These are phyloP conservation scores for Boletus smithii DNA, from an alignment of 1,284 basidiomycete genomes.

Conservation along the genomic window DNA sequence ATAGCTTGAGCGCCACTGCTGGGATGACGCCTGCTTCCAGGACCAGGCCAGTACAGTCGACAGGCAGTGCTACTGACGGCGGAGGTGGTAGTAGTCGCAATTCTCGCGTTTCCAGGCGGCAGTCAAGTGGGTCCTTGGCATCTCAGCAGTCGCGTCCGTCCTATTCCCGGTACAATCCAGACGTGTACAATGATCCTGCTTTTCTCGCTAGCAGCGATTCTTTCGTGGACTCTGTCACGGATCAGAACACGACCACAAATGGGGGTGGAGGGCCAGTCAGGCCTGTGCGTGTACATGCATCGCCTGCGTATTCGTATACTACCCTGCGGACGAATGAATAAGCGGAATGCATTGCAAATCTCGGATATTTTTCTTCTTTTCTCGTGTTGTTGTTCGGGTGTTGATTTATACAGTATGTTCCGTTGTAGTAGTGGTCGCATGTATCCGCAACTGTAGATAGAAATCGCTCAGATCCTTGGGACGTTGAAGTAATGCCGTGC, in stretches of 20 bases:
- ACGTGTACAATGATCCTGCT: slow-evolving; percentile 26
- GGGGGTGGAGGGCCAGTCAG: slow-evolving; percentile 23
- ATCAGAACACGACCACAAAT: slow-evolving; percentile 26
- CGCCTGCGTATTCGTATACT: slow-evolving; percentile 25
- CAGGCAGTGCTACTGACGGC: slow-evolving; percentile 13
- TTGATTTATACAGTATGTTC: slow-evolving; percentile 16
- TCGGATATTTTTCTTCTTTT: neutral
- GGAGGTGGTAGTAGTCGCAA: slow-evolving; percentile 4
- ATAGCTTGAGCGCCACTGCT: slow-evolving; percentile 25
- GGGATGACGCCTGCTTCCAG: slow-evolving; percentile 28
- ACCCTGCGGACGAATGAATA: slow-evolving; percentile 7
- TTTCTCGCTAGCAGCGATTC: slow-evolving; percentile 27
- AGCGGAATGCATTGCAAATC: neutral
- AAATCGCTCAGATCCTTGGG: neutral
- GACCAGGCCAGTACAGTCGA: slow-evolving; percentile 10
- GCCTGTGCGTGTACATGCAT: slow-evolving; percentile 16
- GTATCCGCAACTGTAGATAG: slow-evolving; percentile 7
- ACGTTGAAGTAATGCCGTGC: no score
- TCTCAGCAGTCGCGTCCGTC: slow-evolving; percentile 22
- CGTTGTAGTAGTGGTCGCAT: slow-evolving; percentile 4
- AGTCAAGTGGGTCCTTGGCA: slow-evolving; percentile 24
- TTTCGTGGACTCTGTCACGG: slow-evolving; percentile 26
- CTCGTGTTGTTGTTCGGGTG: slow-evolving; percentile 1
- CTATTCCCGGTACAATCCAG: slow-evolving; percentile 23
- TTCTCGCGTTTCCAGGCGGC: slow-evolving; percentile 17